Percentiles rank a stretch among this genome's conserved stretches.
phyloP scores from a whole-genome alignment of 2,329 filamentous ascomycete genomes.

The Microcyclosporella mali region DNA sequence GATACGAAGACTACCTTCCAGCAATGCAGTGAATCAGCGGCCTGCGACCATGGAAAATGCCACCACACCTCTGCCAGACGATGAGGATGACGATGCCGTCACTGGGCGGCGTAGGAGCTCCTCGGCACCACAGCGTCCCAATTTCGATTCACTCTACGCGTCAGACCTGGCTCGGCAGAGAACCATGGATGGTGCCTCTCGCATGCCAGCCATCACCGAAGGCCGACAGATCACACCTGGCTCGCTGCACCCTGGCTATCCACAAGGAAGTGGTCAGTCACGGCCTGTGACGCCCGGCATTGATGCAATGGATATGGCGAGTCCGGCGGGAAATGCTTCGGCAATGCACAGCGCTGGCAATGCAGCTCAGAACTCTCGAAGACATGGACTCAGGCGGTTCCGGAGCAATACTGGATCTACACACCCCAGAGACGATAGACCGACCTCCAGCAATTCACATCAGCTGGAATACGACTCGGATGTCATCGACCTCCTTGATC shows the following conservation, averaged over 20 bases:
- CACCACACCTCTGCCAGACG: slow-evolving; percentile 7
- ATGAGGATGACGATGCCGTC: slow-evolving; percentile 14
- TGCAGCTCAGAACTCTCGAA: slow-evolving; percentile 23
- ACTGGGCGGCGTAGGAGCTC: slow-evolving; percentile 27
- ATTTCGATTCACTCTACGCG: slow-evolving; percentile 10
- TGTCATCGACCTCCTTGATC: slow-evolving; percentile 62
- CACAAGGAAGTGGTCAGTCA: slow-evolving; percentile 11
- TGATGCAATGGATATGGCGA: slow-evolving; percentile 15
- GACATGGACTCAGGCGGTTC: slow-evolving; percentile 16
- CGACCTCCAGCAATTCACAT: slow-evolving; percentile 7
- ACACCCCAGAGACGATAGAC: slow-evolving; percentile 6
- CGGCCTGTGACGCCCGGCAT: slow-evolving; percentile 17
- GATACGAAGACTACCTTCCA: slow-evolving; percentile 26
- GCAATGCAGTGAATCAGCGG: slow-evolving; percentile 8
- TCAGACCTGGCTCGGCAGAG: slow-evolving; percentile 22
- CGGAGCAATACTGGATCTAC: slow-evolving; percentile 13
- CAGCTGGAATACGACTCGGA: slow-evolving; percentile 52
- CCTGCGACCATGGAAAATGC: slow-evolving; percentile 11
- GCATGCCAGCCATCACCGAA: slow-evolving; percentile 27
- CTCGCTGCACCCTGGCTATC: slow-evolving; percentile 8
- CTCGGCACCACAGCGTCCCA: slow-evolving; percentile 28
- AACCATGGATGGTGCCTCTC: slow-evolving; percentile 17
- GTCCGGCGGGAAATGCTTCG: slow-evolving; percentile 12
- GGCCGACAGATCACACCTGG: slow-evolving; percentile 17
- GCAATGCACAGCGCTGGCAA: slow-evolving; percentile 26